Evolutionary conservation across 202 grass and related monocot species (phyloP).

Genomic region (Panicum hallii): DNA sequence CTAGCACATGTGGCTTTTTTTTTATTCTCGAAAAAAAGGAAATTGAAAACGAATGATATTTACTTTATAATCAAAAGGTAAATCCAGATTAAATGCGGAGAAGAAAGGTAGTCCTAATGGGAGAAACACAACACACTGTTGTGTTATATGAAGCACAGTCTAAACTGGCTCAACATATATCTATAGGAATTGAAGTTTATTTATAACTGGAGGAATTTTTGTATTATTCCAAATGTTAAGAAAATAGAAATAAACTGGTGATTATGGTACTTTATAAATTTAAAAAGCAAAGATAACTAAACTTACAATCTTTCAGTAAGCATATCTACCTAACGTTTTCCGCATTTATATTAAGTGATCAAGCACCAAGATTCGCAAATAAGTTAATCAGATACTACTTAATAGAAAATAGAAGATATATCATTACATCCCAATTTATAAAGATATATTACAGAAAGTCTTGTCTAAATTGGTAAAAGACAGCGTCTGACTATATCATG

Average conservation of each 20-base stretch:
- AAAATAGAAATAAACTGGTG: not conserved
- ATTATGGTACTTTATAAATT: not conserved
- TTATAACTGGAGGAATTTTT: not conserved
- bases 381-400: not conserved
- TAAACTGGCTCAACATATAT: not conserved
- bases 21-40: no score
- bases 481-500: not conserved
- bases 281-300: not conserved
- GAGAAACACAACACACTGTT: not conserved
- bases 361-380: conserved; percentile 12
- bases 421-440: not conserved
- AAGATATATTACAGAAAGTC: not conserved
- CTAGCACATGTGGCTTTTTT: not conserved
- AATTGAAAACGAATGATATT: not conserved
- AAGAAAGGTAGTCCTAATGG: not conserved
- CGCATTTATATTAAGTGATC: conserved; percentile 21
- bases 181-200: not conserved
- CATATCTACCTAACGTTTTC: conserved; percentile 9
- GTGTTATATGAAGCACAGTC: not conserved
- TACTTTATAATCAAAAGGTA: not conserved
- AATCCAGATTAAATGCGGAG: conserved; percentile 1
- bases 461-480: not conserved
- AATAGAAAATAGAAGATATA: not conserved
- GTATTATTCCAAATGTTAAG: not conserved
- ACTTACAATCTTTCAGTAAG: conserved; percentile 18